Conservation (phyloP, 2,329 filamentous ascomycete genomes). For the Nothomitra cinnamomea region DNA sequence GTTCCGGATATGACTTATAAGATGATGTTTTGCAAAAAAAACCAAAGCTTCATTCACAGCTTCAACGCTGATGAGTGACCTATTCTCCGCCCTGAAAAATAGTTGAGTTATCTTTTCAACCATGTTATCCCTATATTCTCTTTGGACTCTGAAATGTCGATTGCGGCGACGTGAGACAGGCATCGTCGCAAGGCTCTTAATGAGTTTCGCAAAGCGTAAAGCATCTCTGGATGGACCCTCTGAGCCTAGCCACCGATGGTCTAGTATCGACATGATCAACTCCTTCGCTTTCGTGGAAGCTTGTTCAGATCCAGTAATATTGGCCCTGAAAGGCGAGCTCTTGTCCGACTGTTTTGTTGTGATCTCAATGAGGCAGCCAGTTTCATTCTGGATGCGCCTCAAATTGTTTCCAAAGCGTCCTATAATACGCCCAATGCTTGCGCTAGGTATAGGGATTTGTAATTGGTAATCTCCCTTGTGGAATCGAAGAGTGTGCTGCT, state of each 20-base stretch:
- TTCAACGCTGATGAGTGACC: not conserved
- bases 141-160: not conserved
- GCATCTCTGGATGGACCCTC: not conserved
- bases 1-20: not conserved
- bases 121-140: not conserved
- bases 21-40: conserved; percentile 1
- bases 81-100: not conserved
- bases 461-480: not conserved
- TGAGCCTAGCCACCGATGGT: not conserved
- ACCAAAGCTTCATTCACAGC: conserved; percentile 5
- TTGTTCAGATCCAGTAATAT: not conserved
- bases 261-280: not conserved
- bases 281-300: not conserved
- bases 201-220: not conserved
- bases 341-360: not conserved
- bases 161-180: not conserved
- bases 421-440: not conserved
- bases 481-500: not conserved
- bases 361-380: not conserved
- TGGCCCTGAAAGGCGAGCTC: not conserved
- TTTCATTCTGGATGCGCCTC: not conserved
- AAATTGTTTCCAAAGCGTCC: not conserved
- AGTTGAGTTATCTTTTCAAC: not conserved
- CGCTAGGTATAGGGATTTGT: not conserved
- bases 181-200: not conserved